Base-by-base conservation (phyloP, 306 rosid species). In the Senna tora region DNA sequence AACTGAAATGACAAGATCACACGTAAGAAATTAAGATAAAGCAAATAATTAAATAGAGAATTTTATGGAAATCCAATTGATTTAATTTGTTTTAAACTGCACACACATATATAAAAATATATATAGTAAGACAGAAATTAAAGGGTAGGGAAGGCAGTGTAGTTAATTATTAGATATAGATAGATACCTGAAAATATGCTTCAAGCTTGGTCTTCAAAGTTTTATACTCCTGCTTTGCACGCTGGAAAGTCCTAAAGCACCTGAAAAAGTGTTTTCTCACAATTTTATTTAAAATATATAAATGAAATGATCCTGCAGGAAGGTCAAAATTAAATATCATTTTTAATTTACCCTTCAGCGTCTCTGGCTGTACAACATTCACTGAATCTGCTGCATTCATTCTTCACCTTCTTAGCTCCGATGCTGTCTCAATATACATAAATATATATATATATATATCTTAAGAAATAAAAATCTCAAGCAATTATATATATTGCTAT, bases 391-490 rank as follows among this genome's bases (percentile, higher is more conserved):
- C 76, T 73, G 75, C 95, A 88, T 72, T 82, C 90, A 51, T 47
- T 77, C 74, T 75, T 87, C 83, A 91, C 97, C 83, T 79, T 91
- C 64, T 83, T 84, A 45, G 97, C 97, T 79, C 97, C 97, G 30
- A 91, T 91, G 75, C 97, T 88, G 82, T 22, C 53, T 42, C n/a
- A n/a, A n/a, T n/a, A n/a, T n/a, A n/a, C n/a, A n/a, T n/a, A n/a
- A n/a, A n/a, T n/a, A n/a, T n/a, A n/a, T n/a, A n/a, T n/a, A 72
- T 65, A 49, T 16, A 49, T 49, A 36, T 36, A 36, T 25, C 3
- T 25, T 25, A 36, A 36, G 39, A 36, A n/a, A n/a, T n/a, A n/a
- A n/a, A n/a, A n/a, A 36, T 36, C 39, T 36, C 39, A 36, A 36
- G 5, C 39, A 36, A 36, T n/a, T n/a, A n/a, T 36, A 4, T 5